Conservation (phyloP, 2,329 filamentous ascomycete genomes). For the Fonsecaea pugnacius region DNA sequence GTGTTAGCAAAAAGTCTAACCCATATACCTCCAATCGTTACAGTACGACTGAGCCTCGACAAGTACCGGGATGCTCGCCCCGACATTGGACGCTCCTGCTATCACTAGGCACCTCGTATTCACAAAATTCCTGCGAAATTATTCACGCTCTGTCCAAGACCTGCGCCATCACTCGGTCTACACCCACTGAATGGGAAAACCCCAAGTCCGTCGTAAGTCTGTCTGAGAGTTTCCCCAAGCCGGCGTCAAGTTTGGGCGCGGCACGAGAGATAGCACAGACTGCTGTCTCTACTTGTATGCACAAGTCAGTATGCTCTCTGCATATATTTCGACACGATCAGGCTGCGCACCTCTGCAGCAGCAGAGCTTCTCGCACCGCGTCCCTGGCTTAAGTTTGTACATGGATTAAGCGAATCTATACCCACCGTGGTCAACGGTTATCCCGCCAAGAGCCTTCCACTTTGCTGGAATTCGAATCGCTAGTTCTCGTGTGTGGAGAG, state of each 20-base stretch:
- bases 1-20: background rate
- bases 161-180: background rate
- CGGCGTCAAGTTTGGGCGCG: background rate
- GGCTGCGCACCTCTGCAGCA: background rate
- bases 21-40: background rate
- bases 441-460: background rate
- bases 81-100: background rate
- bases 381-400: background rate
- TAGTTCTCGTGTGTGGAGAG: background rate
- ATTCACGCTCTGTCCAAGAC: background rate
- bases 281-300: background rate
- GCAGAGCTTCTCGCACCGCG: background rate
- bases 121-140: background rate
- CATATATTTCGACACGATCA: background rate
- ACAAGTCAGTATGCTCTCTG: background rate
- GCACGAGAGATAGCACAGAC: background rate
- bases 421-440: background rate
- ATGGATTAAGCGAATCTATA: background rate
- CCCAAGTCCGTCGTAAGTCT: background rate
- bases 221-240: background rate
- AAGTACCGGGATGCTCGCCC: background rate
- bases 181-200: background rate
- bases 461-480: background rate
- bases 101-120: conserved; percentile 1
- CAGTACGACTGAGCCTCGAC: background rate